Conservation (phyloP, 148 eudicot genomes). For the Fagopyrum tataricum region DNA sequence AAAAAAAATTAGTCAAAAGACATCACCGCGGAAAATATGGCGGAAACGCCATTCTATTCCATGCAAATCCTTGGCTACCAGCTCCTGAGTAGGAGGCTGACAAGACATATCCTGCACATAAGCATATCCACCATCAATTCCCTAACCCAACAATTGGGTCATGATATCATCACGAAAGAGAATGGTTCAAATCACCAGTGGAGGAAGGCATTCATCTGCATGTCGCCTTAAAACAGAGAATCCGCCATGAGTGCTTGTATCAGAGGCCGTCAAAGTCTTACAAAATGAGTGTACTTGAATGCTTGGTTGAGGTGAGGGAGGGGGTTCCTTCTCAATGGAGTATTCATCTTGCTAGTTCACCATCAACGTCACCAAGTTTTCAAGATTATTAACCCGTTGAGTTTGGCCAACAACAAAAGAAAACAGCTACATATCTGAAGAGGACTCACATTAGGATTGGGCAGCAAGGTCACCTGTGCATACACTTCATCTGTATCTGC, state of each 20-base stretch:
- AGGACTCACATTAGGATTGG: constrained; percentile 53
- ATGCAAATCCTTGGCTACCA: constrained; percentile 79
- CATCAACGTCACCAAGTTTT: neutral
- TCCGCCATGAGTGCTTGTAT: constrained; percentile 97
- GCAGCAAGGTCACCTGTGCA: constrained; percentile 84
- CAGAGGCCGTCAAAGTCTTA: constrained; percentile 90
- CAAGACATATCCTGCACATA: constrained; percentile 76
- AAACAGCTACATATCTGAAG: neutral
- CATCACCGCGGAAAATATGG: constrained; percentile 88
- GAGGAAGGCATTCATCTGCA: constrained; percentile 98
- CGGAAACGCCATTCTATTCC: constrained; percentile 90
- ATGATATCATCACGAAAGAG: neutral
- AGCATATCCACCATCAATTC: neutral
- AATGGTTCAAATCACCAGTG: constrained; percentile 45
- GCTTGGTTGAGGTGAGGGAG: constrained; percentile 36
- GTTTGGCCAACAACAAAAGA: neutral
- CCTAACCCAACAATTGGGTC: neutral
- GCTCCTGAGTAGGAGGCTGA: constrained; percentile 92
- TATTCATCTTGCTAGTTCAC: constrained; percentile 57
- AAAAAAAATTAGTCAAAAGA: neutral
- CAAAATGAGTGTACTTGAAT: constrained; percentile 89
- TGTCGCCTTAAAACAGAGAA: constrained; percentile 94
- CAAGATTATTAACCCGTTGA: neutral
- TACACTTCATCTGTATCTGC: constrained; percentile 91
- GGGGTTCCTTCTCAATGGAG: constrained; percentile 40